Evolutionary conservation across 2,329 filamentous ascomycete genomes (phyloP), one percentile per base, ranked within the genome.

Genomic region (Ophiostoma angusticollis): DNA sequence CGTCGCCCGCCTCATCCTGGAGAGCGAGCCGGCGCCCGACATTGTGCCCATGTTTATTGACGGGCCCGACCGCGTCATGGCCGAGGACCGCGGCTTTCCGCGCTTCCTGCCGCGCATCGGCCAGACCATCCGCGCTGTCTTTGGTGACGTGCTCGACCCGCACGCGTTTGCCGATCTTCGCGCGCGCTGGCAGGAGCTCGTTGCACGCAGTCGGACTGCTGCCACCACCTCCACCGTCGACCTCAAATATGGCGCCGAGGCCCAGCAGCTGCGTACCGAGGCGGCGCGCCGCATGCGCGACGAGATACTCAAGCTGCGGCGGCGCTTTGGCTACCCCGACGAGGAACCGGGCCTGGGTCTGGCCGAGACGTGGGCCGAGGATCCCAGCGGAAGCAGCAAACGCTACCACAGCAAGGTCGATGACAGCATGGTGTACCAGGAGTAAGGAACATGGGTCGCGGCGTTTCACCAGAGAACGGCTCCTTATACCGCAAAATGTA

Each of bases 11-110:
- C 69, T 96, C 42, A 91, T 98, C 42, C 74, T 98, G 33, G 91
- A 98, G 59, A 75, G 80, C 33, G 82, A 89, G 35, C 84, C 48
- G 3, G 78, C 83, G 45, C 91, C 91, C 0, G 84, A 93, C 49
- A 72, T 98, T 16, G 72, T 98, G 25, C 86, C 91, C 31, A 89
- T 98, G 61, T 98, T 93, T 67, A 80, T 96, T 35, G 84, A 95
- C 52, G 91, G 91, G 21, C 82, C 83, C 13, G 82, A 95, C 54
- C 63, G 80, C 43, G 68, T 94, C 49, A 95, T 96, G 89, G 72
- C 84, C 51, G 89, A 96, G 59, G 70, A 78, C 42, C 73, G 91
- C 32, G 62, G 60, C 2, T 94, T 78, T 50, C 91, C 89, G 1
- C 75, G 84, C 11, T 91, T 84, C 52, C 50, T 93, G 12, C 91